Evolutionary conservation across 805 yeast genomes (phyloP), one percentile per base, ranked within the genome.

Genomic region (Zygotorulaspora florentina): DNA sequence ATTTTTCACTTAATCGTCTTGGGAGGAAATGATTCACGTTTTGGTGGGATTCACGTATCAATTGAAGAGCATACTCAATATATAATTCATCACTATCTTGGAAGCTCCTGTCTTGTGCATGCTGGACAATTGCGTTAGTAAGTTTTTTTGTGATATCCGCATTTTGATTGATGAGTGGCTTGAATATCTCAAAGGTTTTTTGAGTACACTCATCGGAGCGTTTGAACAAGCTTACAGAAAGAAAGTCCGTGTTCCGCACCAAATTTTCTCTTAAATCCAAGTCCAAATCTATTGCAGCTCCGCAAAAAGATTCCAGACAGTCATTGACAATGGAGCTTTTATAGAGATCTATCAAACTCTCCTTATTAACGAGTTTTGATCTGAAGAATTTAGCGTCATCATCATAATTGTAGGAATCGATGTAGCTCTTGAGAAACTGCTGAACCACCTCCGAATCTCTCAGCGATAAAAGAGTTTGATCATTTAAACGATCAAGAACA

Each of bases 301-400:
- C 40, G 11, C 62, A 41, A 38, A 68, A 67, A 1, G 31, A 30
- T 3, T 37, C 42, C 8, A 63, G 30, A 13, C 58, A 53, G 0
- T 45, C 41, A 29, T 53, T 43, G 0, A 47, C 35, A 5, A 49
- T 47, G 3, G 73, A 63, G 10, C 50, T 43, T 3, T 55, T 45
- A 51, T 66, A 76, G 8, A 77, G 47, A 26, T 62, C 63, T 1
- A 49, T 10, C 0, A 72, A 52, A 18, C 71, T 68, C 1, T 66
- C 66, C 5, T 62, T 56, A 3, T 64, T 69, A 7, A 75, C 36
- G 29, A 75, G 60, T 20, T 53, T 56, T 1, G 52, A 23, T 31
- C 56, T 53, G 48, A 68, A 65, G 23, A 67, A 44, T 4, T 41
- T 35, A n/a, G 52, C 53, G 39, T 57, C 59, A 43, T 64, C 59